Base-by-base conservation (phyloP, 2,329 filamentous ascomycete species). In the Xylariaceae sp. region DNA sequence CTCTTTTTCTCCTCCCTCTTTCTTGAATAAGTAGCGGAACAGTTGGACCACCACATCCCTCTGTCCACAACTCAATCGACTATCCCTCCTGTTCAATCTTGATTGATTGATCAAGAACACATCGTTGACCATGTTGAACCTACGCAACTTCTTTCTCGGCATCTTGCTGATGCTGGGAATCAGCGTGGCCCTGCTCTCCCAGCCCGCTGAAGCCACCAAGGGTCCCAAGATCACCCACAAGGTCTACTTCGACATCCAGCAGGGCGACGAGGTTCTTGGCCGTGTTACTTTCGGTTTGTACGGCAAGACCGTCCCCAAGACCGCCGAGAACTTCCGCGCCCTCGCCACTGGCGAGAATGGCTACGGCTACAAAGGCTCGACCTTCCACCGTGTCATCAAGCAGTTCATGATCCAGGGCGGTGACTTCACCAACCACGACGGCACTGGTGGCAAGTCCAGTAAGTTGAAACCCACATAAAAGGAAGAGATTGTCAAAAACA, bases 211-310 rank as follows among this genome's bases (percentile, higher is more conserved):
- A 63, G 88, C 89, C 49, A 78, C 78, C 61, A 90, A 93, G 78
- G 93, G 94, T 43, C 93, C 90, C 58, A 95, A 94, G 84, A 93
- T 97, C 78, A 97, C 92, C 66, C 80, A 89, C 80, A 96, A 96
- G 84, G 90, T 94, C 74, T 94, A 84, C 80, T 93, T 95, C 72
- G 89, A 94, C 73, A 86, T 95, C 61, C 75, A 80, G 65, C 85
- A 90, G 66, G 90, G 87, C 66, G 89, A 89, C 59, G 78, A 90
- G 73, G 70, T 80, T 44, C 68, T 93, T 40, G 90, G 90, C 56
- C 84, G 87, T 57, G 80, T 95, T 62, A 86, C 90, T 61, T 83
- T 94, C 34, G 90, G 90, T 63, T 84, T 95, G 46, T 95, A 94
- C 69, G 90, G 89, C 74, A 90, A 90, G 80, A 93, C 89, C 40